A percentile compares a stretch with the other conserved stretches of the same genome.
phyloP scores from a whole-genome alignment of 2,329 filamentous ascomycete species.

The Xylaria sp. region DNA sequence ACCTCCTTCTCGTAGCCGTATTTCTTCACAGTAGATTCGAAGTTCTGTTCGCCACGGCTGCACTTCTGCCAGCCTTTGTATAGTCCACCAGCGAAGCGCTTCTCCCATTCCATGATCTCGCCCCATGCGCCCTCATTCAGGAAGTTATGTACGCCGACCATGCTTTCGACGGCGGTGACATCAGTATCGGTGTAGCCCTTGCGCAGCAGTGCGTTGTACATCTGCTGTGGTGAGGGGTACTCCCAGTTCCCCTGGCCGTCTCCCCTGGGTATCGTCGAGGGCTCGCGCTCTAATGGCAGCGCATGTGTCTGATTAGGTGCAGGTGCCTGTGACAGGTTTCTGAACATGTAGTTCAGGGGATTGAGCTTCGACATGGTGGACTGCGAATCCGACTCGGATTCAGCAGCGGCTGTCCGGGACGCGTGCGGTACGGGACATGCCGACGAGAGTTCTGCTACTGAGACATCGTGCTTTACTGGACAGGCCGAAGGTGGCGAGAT shows the following conservation, averaged over 20 bases:
- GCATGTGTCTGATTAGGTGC: slow-evolving; percentile 77
- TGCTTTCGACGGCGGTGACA: slow-evolving; percentile 90
- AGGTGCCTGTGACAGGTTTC: slow-evolving; percentile 81
- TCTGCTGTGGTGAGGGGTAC: slow-evolving; percentile 97
- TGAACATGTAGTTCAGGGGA: slow-evolving; percentile 95
- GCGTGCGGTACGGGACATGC: slow-evolving; percentile 61
- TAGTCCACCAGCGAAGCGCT: slow-evolving; percentile 81
- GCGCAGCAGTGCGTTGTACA: slow-evolving; percentile 97
- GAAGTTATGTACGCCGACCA: slow-evolving; percentile 99
- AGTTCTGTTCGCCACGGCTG: slow-evolving; percentile 76
- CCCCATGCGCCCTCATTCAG: slow-evolving; percentile 97
- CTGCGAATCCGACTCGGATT: slow-evolving; percentile 50
- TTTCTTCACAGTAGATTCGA: slow-evolving; percentile 53
- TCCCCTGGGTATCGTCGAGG: slow-evolving; percentile 90
- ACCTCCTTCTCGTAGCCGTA: slow-evolving; percentile 64
- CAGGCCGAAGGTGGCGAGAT: slow-evolving; percentile 48
- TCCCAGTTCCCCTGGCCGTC: slow-evolving; percentile 87
- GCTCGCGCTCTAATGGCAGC: slow-evolving; percentile 83
- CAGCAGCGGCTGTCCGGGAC: slow-evolving; percentile 38
- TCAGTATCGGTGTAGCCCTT: slow-evolving; percentile 97
- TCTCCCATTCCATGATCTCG: slow-evolving; percentile 95
- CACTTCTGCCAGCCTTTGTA: slow-evolving; percentile 78
- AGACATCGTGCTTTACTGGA: slow-evolving; percentile 46
- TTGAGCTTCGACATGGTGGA: slow-evolving; percentile 68
- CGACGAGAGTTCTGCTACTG: slow-evolving; percentile 27